Base-by-base conservation (phyloP, 2,329 filamentous ascomycete species). In the Lachnellula subtilissima region DNA sequence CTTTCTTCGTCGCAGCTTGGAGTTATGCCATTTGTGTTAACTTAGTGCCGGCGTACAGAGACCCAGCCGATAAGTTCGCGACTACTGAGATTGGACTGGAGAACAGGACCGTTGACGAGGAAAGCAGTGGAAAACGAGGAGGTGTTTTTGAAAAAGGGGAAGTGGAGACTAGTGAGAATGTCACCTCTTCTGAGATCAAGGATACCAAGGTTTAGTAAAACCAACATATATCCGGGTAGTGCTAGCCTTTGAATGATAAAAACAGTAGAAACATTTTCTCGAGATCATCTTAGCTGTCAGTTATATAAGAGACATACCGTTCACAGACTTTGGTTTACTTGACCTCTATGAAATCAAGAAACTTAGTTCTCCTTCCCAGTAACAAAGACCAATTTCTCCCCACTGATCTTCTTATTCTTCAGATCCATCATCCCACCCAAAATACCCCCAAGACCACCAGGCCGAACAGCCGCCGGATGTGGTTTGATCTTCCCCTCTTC, bases 1-100 rank as follows among this genome's bases (percentile, higher is more conserved):
- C 69, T 4, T 79, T 79, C 63, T 80, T 80, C 56, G 57, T 78
- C 1, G 71, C 72, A 0, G 75, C 77, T 0, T 78, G 72, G 70
- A 68, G 65, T 4, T 80, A 79, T 64, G 63, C 75, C 0, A 50
- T 78, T 6, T 70, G 67, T 43, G 76, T 80, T 23, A 70, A 70
- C 49, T 65, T 70, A 37, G 54, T 57, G 40, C 64, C 58, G 25
- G 53, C 49, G 43, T 67, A 65, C 59, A 63, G 60, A 43, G 61
- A 59, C 53, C 52, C 42, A 19, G 61, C 55, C 4, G 62, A 64
- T 57, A 56, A 55, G 46, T 61, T 64, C 36, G 23, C 56, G 11
- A 57, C 55, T 12, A 36, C 60, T 4, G 48, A 60, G 17, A 49
- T 63, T 52, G 62, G 60, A 11, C 42, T 60, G 19, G 52, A 39